phyloP scores from a whole-genome alignment of 2,329 filamentous ascomycete genomes.

The Dendryphion nanum region DNA sequence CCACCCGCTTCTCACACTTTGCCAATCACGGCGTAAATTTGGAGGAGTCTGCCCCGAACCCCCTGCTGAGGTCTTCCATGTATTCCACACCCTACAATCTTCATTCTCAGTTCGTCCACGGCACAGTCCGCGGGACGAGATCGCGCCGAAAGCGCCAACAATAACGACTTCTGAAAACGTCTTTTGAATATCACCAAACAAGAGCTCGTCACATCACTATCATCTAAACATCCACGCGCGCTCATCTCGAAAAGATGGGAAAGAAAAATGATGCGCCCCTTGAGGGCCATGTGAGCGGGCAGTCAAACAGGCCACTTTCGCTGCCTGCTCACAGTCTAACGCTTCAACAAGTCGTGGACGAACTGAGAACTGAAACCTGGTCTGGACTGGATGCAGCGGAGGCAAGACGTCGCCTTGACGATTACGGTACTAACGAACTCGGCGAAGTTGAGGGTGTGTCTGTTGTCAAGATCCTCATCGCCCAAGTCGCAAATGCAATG shows the following conservation, averaged over 20 bases:
- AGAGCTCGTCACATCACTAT: no score
- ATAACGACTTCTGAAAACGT: background rate
- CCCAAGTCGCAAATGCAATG: constrained; percentile 77
- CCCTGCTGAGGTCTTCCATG: background rate
- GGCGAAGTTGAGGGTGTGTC: constrained; percentile 66
- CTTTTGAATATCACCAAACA: no score
- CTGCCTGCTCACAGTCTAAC: constrained; percentile 62
- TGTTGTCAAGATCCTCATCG: constrained; percentile 72
- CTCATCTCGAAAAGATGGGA: constrained; percentile 3
- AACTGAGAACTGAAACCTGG: constrained; percentile 63
- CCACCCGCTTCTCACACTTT: no score
- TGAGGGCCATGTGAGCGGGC: constrained; percentile 37
- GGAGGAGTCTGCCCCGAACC: background rate
- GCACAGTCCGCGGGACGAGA: background rate
- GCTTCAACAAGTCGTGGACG: constrained; percentile 51
- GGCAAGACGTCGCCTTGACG: constrained; percentile 43
- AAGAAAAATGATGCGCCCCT: constrained; percentile 17
- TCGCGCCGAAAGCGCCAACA: background rate
- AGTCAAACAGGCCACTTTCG: constrained; percentile 54
- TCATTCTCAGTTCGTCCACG: background rate
- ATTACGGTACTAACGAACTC: constrained; percentile 68
- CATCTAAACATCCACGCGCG: background rate
- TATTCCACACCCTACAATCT: background rate
- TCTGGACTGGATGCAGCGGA: constrained; percentile 63
- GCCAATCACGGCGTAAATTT: background rate